These are phyloP conservation scores for Trichoderma orchidacearum DNA, from an alignment of 495 filamentous ascomycete species.

Conservation along the genomic window DNA sequence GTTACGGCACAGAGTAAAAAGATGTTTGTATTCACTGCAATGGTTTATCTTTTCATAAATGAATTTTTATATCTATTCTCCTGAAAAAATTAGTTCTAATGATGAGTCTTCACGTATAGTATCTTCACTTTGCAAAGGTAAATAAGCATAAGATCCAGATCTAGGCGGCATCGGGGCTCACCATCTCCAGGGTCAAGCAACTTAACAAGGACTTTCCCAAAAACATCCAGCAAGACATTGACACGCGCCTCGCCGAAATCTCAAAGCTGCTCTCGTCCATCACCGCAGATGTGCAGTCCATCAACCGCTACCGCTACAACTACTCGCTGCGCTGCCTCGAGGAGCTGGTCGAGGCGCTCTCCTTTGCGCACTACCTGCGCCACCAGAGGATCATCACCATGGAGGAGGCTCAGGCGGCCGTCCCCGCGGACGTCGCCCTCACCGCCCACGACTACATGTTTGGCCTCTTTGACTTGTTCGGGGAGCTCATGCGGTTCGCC, in stretches of 20 bases:
- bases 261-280: conserved; percentile 49
- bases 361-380: conserved; percentile 75
- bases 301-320: conserved; percentile 78
- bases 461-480: conserved; percentile 82
- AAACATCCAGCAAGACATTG: conserved; percentile 49
- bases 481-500: conserved; percentile 92
- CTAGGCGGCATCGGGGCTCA: too few species aligned
- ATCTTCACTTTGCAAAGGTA: conserved; percentile 92
- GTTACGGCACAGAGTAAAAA: conserved; percentile 93
- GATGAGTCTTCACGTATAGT: conserved; percentile 25
- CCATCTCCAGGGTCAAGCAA: conserved; percentile 50
- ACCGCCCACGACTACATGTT: conserved; percentile 79
- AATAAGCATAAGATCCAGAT: conserved; percentile 38
- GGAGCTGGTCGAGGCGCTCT: conserved; percentile 79
- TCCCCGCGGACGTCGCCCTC: conserved; percentile 43
- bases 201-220: conserved; percentile 49
- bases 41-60: too few species aligned
- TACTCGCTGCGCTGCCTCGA: conserved; percentile 78
- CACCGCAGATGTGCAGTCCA: conserved; percentile 54
- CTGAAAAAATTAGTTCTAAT: background rate
- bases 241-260: conserved; percentile 53
- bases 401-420: conserved; percentile 34
- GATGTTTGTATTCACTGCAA: conserved; percentile 51
- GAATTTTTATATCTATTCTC: background rate
- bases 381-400: conserved; percentile 60